Evolutionary conservation across 768 basidiomycete species (phyloP), one percentile per base, ranked within the genome.

Genomic region (Jaapia argillacea): DNA sequence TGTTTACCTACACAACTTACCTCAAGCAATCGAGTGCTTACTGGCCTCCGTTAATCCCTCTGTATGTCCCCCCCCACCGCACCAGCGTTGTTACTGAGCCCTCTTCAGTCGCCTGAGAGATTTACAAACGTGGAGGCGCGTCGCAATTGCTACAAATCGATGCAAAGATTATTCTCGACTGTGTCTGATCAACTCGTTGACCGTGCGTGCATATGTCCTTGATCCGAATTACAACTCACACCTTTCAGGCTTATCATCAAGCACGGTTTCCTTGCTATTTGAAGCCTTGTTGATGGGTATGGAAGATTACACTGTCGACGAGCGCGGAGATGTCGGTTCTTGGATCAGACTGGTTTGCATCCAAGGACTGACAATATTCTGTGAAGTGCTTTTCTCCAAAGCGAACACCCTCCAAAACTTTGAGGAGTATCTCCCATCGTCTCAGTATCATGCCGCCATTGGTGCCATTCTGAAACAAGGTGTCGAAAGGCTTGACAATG

Each of bases 261-360:
- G n/a, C n/a, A n/a, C n/a, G n/a, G n/a, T n/a, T n/a, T n/a, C n/a
- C n/a, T n/a, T n/a, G n/a, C 56, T 88, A 43, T 66, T 83, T 41
- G 64, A 72, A 43, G 70, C 74, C 16, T 56, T 88, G 27, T 59
- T 81, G n/a, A 58, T 55, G n/a, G 92, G 89, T 3, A 62, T 99
- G 42, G 70, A 77, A 16, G 93, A 99, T 64, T 99, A 98, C 57
- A 85, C 88, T 4, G 79, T 77, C 39, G 94, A 99, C 57, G 87
- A 96, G 57, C 80, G 94, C 50, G 94, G 94, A 3, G 96, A 99
- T 57, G 85, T 99, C 27, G 94, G 94, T 33, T 97, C 94, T 2
- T 96, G 92, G 91, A 74, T 92, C 41, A 85, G 94, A 48, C 73
- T 85, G 5, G 77, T 79, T 2, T 86, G 82, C 53, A 72, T 92